Base-by-base conservation (phyloP, 2,329 filamentous ascomycete species). In the Clonostachys solani region DNA sequence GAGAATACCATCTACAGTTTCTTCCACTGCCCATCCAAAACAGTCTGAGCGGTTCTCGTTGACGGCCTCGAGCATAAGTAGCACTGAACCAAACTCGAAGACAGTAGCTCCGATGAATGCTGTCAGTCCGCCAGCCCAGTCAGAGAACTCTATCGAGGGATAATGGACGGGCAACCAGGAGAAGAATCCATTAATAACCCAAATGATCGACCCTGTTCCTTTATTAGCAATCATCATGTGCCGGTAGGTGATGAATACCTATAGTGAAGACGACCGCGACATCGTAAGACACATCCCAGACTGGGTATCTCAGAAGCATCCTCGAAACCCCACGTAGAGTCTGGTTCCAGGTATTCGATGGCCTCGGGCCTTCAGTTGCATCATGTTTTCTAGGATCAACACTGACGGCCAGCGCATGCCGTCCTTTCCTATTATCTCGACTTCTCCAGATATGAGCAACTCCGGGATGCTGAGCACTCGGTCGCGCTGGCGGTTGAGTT, bases 21-120 rank as follows among this genome's bases (percentile, higher is more conserved):
- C 66, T 51, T 81, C 72, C 2, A 84, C 46, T 0, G 80, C 80
- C 77, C 78, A 83, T 2, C 80, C 80, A 60, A 84, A 83, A 59
- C 80, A 84, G 12, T 72, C 76, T 0, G 72, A 65, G 17, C 72
- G 64, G 52, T 81, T 75, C 53, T 78, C 75, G 58, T 84, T 84
- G 36, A 81, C 66, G 4, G 80, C 78, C 56, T 85, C 81, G 10
- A 81, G 61, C 54, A 83, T 65, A n/a, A 84, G 63, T 2, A 83
- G 57, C 5, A 83, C 53, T 48, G 75, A 77, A 1, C 80, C 80
- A 3, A 80, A 47, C 50, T 81, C 76, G 58, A 85, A 85, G 5
- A 83, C 64, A 2, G 77, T 82, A 1, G 80, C 79, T 5, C 81
- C 81, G 19, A 84, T 69, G 54, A 83, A 82, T 0, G 77, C 78